Evolutionary conservation across 306 rosid genomes (phyloP), one percentile per base, ranked within the genome.

Genomic region (Comarum palustre): DNA sequence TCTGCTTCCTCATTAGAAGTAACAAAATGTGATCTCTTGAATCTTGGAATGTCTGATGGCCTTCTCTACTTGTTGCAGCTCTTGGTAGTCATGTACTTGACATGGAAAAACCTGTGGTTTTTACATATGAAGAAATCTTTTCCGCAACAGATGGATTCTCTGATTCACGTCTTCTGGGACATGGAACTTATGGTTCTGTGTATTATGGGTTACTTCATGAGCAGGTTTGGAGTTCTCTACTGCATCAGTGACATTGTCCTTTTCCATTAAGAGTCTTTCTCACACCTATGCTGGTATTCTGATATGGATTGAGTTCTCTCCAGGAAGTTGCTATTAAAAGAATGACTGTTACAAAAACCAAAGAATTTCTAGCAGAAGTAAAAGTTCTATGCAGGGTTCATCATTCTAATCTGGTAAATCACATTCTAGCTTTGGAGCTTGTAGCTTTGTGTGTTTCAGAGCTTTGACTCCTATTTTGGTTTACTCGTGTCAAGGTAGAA

Each of bases 271-370:
- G 25, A 41, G 50, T 46, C 51, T 69, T 52, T 61, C 59, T 71
- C 74, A 67, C 50, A 72, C 60, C 72, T 50, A 65, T 62, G 77
- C 32, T 64, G 42, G 73, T 46, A 68, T 63, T 75, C 58, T 77
- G 25, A 64, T 71, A 15, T 51, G 58, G 72, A 31, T 74, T 81
- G 27, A 68, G 41, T 80, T 61, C 47, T 63, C 73, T 82, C 16
- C 70, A 95, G 99, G 99, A 95, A 81, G 99, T 95, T 83, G 97
- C 99, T 50, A 81, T 95, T 64, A 95, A 95, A 83, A 87, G 90
- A 88, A 95, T 95, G 99, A 95, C 96, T 25, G 90, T 95, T 25
- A 91, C 93, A 51, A 95, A 95, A 82, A 88, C 96, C 59, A 95
- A 86, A 79, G 99, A 95, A 71, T 95, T 95, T 78, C 73, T 90